phyloP scores from a whole-genome alignment of 2,329 filamentous ascomycete genomes.

The Botrytis fragariae region DNA sequence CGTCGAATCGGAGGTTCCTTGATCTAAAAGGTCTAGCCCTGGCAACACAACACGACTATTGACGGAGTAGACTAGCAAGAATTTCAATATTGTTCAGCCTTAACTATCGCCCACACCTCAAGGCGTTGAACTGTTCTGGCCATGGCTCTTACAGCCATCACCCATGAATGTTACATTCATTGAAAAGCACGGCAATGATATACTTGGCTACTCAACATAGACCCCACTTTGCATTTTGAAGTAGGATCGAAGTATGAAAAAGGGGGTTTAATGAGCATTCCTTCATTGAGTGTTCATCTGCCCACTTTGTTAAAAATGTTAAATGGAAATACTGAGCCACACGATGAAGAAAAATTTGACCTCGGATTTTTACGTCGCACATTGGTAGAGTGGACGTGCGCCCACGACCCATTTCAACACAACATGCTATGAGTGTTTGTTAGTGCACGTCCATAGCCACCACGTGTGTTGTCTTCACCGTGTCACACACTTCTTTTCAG shows the following conservation, averaged over 20 bases:
- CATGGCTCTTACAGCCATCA: background rate
- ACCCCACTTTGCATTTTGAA: background rate
- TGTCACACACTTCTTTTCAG: conserved; percentile 4
- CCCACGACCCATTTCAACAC: background rate
- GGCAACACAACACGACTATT: conserved; percentile 17
- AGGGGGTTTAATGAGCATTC: conserved; percentile 3
- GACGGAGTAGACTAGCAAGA: conserved; percentile 2
- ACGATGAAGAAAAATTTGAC: background rate
- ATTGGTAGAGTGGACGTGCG: background rate
- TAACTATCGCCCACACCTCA: background rate
- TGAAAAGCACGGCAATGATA: background rate
- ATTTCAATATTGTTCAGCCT: conserved; percentile 16
- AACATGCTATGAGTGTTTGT: background rate
- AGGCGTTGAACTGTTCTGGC: background rate
- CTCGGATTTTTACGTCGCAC: background rate
- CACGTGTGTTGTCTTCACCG: background rate
- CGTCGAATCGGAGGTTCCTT: conserved; percentile 9
- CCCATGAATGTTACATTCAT: conserved; percentile 6
- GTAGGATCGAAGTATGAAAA: conserved; percentile 6
- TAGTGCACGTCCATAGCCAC: background rate
- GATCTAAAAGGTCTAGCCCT: conserved; percentile 12
- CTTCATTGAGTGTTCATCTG: background rate
- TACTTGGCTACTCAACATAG: background rate
- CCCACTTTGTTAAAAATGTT: background rate
- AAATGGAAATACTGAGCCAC: background rate